Evolutionary conservation across 2,329 filamentous ascomycete species (phyloP).

Genomic region (Phialocephala subalpina): DNA sequence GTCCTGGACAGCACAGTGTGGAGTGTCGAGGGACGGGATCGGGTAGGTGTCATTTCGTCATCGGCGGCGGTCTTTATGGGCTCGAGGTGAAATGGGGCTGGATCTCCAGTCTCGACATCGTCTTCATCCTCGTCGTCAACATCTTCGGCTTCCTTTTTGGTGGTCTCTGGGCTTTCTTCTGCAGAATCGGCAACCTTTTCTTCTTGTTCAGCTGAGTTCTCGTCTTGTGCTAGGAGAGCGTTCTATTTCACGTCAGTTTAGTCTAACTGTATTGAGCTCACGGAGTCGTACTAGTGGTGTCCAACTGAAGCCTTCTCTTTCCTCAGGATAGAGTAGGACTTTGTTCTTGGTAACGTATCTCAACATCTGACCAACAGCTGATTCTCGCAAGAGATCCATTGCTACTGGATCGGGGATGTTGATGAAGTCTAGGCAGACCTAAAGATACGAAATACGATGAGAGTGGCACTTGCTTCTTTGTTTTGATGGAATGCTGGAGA

Average conservation of each 20-base stretch:
- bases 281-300: constrained; percentile 18
- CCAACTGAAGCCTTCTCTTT: constrained; percentile 25
- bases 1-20: constrained; percentile 24
- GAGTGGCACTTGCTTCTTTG: background rate
- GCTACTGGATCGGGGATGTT: background rate
- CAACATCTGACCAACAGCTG: constrained; percentile 24
- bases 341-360: constrained; percentile 28
- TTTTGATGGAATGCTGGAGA: background rate
- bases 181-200: constrained; percentile 7
- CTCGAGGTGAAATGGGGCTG: constrained; percentile 18
- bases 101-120: constrained; percentile 18
- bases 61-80: constrained; percentile 16
- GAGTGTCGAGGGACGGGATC: constrained; percentile 10
- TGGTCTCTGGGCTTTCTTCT: background rate
- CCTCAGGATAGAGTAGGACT: constrained; percentile 27
- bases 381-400: constrained; percentile 28
- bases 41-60: constrained; percentile 14
- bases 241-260: constrained; percentile 20
- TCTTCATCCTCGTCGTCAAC: constrained; percentile 1
- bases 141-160: background rate
- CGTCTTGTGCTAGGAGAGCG: constrained; percentile 21
- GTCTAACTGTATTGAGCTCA: background rate
- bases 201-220: background rate
- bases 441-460: background rate
- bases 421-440: background rate